Evolutionary conservation across 1,139 yeast species (phyloP).

Genomic region (Debaryomycetaceae sp.): DNA sequence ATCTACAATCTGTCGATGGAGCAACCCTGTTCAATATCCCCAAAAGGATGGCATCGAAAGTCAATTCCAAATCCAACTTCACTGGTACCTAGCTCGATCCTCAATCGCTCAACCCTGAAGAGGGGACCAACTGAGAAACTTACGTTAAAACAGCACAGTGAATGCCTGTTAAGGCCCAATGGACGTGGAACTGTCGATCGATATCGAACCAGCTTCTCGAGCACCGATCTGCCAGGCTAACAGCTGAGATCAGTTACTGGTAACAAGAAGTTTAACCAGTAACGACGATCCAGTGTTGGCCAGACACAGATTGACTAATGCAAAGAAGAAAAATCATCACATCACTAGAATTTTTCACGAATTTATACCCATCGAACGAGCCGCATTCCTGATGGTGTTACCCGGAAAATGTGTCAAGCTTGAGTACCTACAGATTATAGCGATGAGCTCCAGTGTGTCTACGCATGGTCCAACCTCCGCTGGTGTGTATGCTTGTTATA

Average conservation of each 20-base stretch:
- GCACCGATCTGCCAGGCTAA: conserved; percentile 64
- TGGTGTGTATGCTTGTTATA: too few species aligned
- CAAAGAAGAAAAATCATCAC: conserved; percentile 12
- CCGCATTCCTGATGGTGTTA: conserved; percentile 10
- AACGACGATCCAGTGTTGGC: conserved; percentile 7
- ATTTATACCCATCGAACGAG: conserved; percentile 5
- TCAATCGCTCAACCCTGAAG: conserved; percentile 54
- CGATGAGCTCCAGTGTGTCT: too few species aligned
- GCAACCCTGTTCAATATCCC: conserved; percentile 67
- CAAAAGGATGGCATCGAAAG: conserved; percentile 14
- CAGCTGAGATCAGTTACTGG: conserved; percentile 26
- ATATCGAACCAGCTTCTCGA: conserved; percentile 53
- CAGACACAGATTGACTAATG: conserved; percentile 50
- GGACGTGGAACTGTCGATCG: conserved; percentile 11
- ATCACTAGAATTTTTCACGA: conserved; percentile 6
- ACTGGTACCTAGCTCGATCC: conserved; percentile 20
- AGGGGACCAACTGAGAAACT: conserved; percentile 41
- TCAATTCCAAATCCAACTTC: conserved; percentile 13
- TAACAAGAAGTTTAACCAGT: conserved; percentile 31
- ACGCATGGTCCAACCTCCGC: too few species aligned
- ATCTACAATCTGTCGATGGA: conserved; percentile 84
- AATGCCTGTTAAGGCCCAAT: conserved; percentile 19
- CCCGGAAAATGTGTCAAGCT: conserved; percentile 12
- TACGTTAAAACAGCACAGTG: conserved; percentile 25
- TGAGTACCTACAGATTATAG: too few species aligned